phyloP scores from a whole-genome alignment of 2,329 filamentous ascomycete genomes.

The Colletotrichum eleusines region DNA sequence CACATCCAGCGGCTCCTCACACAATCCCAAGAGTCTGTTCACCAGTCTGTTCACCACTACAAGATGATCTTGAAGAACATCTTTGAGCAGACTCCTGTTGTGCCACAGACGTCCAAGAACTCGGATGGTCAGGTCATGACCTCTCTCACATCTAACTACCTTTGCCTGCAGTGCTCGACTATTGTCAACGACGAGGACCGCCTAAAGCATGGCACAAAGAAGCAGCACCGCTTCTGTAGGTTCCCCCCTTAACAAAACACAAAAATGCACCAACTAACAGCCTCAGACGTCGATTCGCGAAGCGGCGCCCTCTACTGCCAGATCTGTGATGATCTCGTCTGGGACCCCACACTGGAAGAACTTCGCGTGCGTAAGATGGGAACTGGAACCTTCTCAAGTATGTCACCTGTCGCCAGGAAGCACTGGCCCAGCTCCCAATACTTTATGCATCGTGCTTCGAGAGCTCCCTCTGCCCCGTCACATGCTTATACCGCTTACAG shows the following conservation, averaged over 20 bases:
- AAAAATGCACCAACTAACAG: slow-evolving; percentile 45
- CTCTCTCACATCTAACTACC: slow-evolving; percentile 75
- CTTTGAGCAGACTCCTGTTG: slow-evolving; percentile 74
- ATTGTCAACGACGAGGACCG: slow-evolving; percentile 76
- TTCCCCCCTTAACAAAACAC: slow-evolving; percentile 21
- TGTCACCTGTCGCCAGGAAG: slow-evolving; percentile 44
- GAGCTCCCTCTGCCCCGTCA: not conserved
- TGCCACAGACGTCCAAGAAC: slow-evolving; percentile 73
- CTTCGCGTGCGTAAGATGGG: slow-evolving; percentile 78
- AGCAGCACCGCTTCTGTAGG: slow-evolving; percentile 80
- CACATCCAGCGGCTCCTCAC: slow-evolving; percentile 77
- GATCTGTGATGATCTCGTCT: slow-evolving; percentile 85
- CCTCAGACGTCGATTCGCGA: slow-evolving; percentile 79
- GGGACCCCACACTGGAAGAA: slow-evolving; percentile 84
- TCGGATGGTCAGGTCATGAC: slow-evolving; percentile 69
- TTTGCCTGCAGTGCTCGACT: slow-evolving; percentile 79
- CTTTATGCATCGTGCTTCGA: not conserved
- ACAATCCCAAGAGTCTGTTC: slow-evolving; percentile 72
- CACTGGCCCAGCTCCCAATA: slow-evolving; percentile 16
- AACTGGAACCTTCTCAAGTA: slow-evolving; percentile 74
- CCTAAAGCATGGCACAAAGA: slow-evolving; percentile 75
- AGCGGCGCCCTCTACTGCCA: slow-evolving; percentile 83
- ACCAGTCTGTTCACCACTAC: slow-evolving; percentile 78
- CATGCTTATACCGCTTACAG: slow-evolving; percentile 48
- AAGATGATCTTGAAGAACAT: slow-evolving; percentile 78